phyloP scores from a whole-genome alignment of 2,329 filamentous ascomycete species.

The Leptographium lundbergii region DNA sequence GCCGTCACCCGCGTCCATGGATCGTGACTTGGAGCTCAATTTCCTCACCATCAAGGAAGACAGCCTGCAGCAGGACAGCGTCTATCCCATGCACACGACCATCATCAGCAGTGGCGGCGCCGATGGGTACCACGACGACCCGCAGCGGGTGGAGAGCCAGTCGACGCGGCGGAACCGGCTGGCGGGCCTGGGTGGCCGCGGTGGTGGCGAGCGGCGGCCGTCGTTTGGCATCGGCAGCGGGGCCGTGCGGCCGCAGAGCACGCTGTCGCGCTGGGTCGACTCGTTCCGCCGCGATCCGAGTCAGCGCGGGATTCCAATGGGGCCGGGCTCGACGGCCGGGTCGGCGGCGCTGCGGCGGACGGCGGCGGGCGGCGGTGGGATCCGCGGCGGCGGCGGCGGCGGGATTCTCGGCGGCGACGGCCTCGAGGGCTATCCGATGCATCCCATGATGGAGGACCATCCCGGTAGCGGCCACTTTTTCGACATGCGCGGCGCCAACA shows the following conservation, averaged over 20 bases:
- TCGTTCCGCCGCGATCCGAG: conserved; percentile 51
- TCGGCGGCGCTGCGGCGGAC: not conserved
- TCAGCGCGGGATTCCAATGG: conserved; percentile 22
- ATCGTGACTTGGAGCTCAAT: conserved; percentile 14
- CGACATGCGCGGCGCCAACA: conserved; percentile 44
- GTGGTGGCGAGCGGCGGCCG: conserved; percentile 5
- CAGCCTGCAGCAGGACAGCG: conserved; percentile 8
- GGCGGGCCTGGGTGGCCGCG: not conserved
- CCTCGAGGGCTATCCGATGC: conserved; percentile 3
- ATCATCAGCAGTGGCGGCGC: not conserved
- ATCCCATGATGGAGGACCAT: conserved; percentile 17
- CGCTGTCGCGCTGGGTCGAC: conserved; percentile 34
- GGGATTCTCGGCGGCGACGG: not conserved
- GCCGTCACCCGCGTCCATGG: conserved; percentile 7
- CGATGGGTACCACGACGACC: conserved; percentile 10
- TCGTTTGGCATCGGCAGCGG: conserved; percentile 10
- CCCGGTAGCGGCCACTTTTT: conserved; percentile 34
- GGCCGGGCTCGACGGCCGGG: not conserved
- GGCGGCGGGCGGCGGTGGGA: not conserved
- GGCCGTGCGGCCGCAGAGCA: conserved; percentile 2
- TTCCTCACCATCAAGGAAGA: conserved; percentile 14
- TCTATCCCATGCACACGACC: conserved; percentile 9
- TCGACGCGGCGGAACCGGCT: not conserved
- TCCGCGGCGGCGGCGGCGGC: not conserved
- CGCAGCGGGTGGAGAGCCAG: conserved; percentile 1